A percentile compares a stretch with the other conserved stretches of the same genome.
phyloP scores from a whole-genome alignment of 2,329 filamentous ascomycete genomes.

The Colletotrichum sp. region DNA sequence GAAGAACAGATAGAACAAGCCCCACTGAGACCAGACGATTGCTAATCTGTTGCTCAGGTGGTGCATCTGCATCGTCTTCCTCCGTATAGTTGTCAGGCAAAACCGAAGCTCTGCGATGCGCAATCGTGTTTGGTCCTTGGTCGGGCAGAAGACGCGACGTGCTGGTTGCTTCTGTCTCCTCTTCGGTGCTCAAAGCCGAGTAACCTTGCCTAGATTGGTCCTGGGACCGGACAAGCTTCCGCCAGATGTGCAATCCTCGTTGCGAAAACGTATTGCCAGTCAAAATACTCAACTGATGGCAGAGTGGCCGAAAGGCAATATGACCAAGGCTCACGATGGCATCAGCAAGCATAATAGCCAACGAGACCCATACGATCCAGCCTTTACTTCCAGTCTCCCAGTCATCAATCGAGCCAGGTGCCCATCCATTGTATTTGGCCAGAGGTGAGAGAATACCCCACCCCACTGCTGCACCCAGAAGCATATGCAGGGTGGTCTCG shows the following conservation, averaged over 20 bases:
- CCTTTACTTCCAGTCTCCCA: slow-evolving; percentile 96
- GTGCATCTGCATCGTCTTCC: slow-evolving; percentile 83
- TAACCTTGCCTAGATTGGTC: neutral
- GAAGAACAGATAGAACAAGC: slow-evolving; percentile 74
- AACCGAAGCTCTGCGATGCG: neutral
- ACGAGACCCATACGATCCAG: slow-evolving; percentile 97
- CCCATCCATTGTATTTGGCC: slow-evolving; percentile 87
- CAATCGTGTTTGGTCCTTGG: neutral
- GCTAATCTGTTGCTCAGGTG: slow-evolving; percentile 80
- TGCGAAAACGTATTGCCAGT: neutral
- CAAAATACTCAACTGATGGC: neutral
- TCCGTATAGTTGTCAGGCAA: neutral
- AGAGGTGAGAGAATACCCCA: slow-evolving; percentile 92
- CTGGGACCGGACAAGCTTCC: neutral
- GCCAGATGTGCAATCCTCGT: neutral
- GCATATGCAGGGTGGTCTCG: slow-evolving; percentile 93
- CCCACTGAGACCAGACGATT: slow-evolving; percentile 74
- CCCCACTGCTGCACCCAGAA: slow-evolving; percentile 84
- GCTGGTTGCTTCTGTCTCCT: neutral
- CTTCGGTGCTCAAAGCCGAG: slow-evolving; percentile 1
- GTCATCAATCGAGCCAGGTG: slow-evolving; percentile 81
- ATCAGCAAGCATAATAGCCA: slow-evolving; percentile 97
- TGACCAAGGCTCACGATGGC: slow-evolving; percentile 87
- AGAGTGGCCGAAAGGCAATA: slow-evolving; percentile 69
- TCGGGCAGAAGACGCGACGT: neutral